Evolutionary conservation across 176 grass and related monocot genomes (phyloP).

Genomic region (Chrysopogon serrulatus): DNA sequence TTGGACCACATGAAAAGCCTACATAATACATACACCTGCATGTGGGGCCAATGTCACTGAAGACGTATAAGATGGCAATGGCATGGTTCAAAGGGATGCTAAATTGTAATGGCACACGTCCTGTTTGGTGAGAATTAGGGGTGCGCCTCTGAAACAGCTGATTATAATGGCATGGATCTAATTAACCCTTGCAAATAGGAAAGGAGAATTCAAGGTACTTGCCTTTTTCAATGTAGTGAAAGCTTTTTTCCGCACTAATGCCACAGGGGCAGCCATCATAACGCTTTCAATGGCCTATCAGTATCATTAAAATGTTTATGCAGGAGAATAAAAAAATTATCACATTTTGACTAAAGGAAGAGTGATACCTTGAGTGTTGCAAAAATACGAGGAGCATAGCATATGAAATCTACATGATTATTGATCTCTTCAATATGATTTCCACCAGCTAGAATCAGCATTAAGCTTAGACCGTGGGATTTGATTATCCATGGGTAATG

Average conservation of each 20-base stretch:
- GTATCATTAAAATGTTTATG: slow-evolving; percentile 24
- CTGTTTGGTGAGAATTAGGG: neutral
- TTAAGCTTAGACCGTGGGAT: slow-evolving; percentile 57
- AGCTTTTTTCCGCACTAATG: slow-evolving; percentile 64
- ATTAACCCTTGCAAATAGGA: neutral
- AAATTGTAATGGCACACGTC: neutral
- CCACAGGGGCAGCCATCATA: slow-evolving; percentile 68
- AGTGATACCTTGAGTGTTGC: slow-evolving; percentile 62
- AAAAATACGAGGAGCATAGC: slow-evolving; percentile 41
- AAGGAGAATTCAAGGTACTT: neutral
- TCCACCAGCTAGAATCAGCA: slow-evolving; percentile 54
- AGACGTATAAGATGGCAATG: neutral
- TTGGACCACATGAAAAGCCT: neutral
- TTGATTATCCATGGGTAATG: slow-evolving; percentile 79
- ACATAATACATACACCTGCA: neutral
- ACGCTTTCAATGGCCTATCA: slow-evolving; percentile 72
- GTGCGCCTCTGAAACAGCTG: neutral
- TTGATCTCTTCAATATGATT: slow-evolving; percentile 30
- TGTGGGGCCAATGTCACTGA: neutral
- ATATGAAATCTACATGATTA: slow-evolving; percentile 44
- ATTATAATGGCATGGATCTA: neutral
- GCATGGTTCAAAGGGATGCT: neutral
- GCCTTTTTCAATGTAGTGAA: slow-evolving; percentile 71
- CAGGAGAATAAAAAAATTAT: neutral
- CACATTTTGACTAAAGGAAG: neutral